Evolutionary conservation across 306 rosid species (phyloP), one percentile per base, ranked within the genome.

Genomic region (Canavalia ensiformis): DNA sequence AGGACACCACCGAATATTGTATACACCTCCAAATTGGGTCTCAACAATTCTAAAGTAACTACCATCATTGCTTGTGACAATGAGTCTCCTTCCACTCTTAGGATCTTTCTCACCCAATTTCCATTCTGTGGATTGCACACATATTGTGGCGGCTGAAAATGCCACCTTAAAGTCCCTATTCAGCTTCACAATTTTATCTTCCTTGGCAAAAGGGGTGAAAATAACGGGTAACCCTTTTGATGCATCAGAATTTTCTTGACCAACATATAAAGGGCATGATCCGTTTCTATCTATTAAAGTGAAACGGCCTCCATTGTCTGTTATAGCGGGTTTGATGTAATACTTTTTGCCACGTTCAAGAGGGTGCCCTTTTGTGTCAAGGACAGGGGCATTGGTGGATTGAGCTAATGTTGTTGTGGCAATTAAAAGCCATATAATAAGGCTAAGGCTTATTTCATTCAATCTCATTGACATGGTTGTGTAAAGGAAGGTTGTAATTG

Each of bases 321-420:
- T 88, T 54, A 87, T 88, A 3, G 90, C 92, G 0, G 92, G 94
- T 35, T 78, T 88, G 66, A 92, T 88, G 89, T 84, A 87, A 87
- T 92, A 92, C 0, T 88, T 82, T 18, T 49, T 83, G 0, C 84
- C 89, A 6, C 70, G 55, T 7, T 76, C 54, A 9, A 92, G 81
- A 29, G 97, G 85, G 5, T 65, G 45, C 0, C 90, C 88, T 9
- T 78, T 42, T 1, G 84, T 88, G 87, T 92, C 97, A 1, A 86
- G 85, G 6, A 88, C 91, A 1, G 86, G 52, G 3, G 79, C n/a
- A 1, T 42, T 71, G 1, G 64, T 25, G 2, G 83, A 80, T 80
- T 84, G 88, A 11, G 91, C 81, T 13, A 64, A 0, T 41, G 82
- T 29, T 58, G 77, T 0, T 46, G 65, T 74, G 37, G 91, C 77